Conservation (phyloP, 345 rosid genomes). For the Rhodamnia argentea region DNA sequence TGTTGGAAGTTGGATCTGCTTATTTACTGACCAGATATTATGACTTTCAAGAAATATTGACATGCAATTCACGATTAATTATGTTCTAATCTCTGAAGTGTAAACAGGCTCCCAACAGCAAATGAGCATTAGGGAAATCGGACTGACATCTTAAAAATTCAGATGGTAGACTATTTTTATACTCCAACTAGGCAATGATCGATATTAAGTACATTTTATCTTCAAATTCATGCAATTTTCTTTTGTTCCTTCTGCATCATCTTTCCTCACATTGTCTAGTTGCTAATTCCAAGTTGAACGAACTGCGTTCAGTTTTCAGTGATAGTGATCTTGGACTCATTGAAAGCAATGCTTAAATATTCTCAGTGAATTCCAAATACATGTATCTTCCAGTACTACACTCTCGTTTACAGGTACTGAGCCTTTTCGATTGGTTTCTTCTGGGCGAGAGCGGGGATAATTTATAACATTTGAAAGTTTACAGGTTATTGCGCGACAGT, state of each 20-base stretch:
- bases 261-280: background rate
- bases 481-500: too few relatives aligned
- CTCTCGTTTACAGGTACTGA: background rate
- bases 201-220: background rate
- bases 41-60: background rate
- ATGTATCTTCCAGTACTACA: too few relatives aligned
- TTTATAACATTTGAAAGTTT: too few relatives aligned
- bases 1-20: background rate
- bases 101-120: accelerated
- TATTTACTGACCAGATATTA: background rate
- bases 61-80: background rate
- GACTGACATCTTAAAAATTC: background rate
- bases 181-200: background rate
- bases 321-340: background rate
- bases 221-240: background rate
- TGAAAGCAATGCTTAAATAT: background rate
- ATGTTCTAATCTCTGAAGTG: background rate
- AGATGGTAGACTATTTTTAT: background rate
- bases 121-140: background rate
- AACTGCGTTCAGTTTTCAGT: background rate
- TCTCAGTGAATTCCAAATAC: too few relatives aligned
- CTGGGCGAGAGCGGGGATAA: too few relatives aligned
- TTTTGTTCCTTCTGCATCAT: background rate
- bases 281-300: background rate
- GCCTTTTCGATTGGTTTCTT: background rate